Evolutionary conservation across 805 yeast species (phyloP).

Genomic region (Scheffersomyces coipomensis): DNA sequence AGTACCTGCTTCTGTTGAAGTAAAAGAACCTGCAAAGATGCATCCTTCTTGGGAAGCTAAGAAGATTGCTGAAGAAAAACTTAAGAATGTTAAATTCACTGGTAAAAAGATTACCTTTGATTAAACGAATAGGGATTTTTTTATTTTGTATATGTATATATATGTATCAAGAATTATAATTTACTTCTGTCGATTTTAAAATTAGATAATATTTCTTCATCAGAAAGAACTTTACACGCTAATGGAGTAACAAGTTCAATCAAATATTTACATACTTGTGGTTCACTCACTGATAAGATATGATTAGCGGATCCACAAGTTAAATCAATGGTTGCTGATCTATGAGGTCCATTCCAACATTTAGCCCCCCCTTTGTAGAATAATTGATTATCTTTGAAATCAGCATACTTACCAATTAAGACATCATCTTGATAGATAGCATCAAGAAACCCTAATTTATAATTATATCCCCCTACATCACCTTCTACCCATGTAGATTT

Average conservation of each 20-base stretch:
- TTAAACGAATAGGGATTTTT: slow-evolving; percentile 11
- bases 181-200: slow-evolving; percentile 25
- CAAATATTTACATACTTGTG: slow-evolving; percentile 79
- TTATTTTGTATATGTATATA: slow-evolving; percentile 1
- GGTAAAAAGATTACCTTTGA: slow-evolving; percentile 88
- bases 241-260: slow-evolving; percentile 36
- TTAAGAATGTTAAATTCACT: slow-evolving; percentile 61
- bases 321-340: slow-evolving; percentile 65
- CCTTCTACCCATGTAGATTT: slow-evolving; percentile 45
- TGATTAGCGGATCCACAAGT: slow-evolving; percentile 63
- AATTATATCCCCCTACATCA: slow-evolving; percentile 68
- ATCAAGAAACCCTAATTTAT: slow-evolving; percentile 59
- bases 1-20: slow-evolving; percentile 10
- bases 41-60: slow-evolving; percentile 99
- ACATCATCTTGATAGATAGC: slow-evolving; percentile 55
- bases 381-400: slow-evolving; percentile 24
- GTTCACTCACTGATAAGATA: slow-evolving; percentile 73
- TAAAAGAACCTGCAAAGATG: slow-evolving; percentile 23
- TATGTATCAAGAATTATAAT: slow-evolving; percentile 9
- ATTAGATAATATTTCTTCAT: slow-evolving; percentile 21
- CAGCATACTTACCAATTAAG: slow-evolving; percentile 47
- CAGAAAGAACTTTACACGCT: slow-evolving; percentile 33
- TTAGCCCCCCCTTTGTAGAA: slow-evolving; percentile 63
- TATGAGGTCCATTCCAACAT: slow-evolving; percentile 94
- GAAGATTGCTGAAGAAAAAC: slow-evolving; percentile 64